These are phyloP conservation scores for Penicillium nucicola DNA, from an alignment of 495 filamentous ascomycete species.

Conservation along the genomic window DNA sequence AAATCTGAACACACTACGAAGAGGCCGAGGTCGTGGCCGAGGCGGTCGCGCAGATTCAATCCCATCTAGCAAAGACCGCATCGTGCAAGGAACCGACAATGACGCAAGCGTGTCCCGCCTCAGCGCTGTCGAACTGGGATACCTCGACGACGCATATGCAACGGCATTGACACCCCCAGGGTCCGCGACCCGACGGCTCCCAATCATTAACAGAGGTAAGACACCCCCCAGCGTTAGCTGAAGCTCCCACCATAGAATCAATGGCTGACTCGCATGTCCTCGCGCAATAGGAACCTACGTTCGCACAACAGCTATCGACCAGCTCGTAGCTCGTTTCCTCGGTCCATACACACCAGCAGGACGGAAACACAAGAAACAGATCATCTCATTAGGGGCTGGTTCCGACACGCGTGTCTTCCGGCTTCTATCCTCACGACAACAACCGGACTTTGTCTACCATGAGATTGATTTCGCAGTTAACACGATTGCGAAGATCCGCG, in stretches of 20 bases:
- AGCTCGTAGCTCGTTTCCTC: slow-evolving; percentile 72
- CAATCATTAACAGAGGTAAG: slow-evolving; percentile 90
- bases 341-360: slow-evolving; percentile 13
- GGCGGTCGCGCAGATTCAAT: slow-evolving; percentile 12
- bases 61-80: slow-evolving; percentile 45
- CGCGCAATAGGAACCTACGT: slow-evolving; percentile 79
- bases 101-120: slow-evolving; percentile 86
- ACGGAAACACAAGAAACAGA: slow-evolving; percentile 60
- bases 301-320: slow-evolving; percentile 82
- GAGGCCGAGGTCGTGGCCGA: slow-evolving; percentile 45
- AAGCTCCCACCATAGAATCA: background rate
- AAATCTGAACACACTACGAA: slow-evolving; percentile 67
- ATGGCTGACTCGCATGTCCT: slow-evolving; percentile 1
- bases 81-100: slow-evolving; percentile 85
- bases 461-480: slow-evolving; percentile 88
- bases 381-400: slow-evolving; percentile 90
- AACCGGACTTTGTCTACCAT: slow-evolving; percentile 65
- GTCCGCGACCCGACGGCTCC: slow-evolving; percentile 56
- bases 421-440: slow-evolving; percentile 43
- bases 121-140: slow-evolving; percentile 85
- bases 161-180: slow-evolving; percentile 54
- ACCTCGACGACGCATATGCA: slow-evolving; percentile 80
- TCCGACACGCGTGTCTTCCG: slow-evolving; percentile 88
- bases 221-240: background rate
- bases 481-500: slow-evolving; percentile 58